Evolutionary conservation across 2,329 filamentous ascomycete species (phyloP).

Genomic region (Penicillium crustosum): DNA sequence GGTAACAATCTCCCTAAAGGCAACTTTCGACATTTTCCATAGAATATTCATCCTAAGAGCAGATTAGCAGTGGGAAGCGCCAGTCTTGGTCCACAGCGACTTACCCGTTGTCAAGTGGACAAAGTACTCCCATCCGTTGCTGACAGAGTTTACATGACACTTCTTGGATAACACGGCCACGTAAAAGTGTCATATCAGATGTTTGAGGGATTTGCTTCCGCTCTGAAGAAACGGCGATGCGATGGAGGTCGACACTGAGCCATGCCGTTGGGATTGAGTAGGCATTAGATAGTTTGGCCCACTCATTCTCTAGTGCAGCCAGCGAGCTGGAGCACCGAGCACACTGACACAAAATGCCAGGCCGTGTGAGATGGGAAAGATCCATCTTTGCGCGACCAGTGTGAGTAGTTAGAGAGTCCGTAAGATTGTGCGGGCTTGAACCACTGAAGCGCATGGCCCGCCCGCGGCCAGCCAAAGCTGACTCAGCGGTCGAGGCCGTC

Average conservation of each 20-base stretch:
- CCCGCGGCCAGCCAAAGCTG: conserved; percentile 19
- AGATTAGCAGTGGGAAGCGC: neutral
- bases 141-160: conserved; percentile 41
- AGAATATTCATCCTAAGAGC: conserved; percentile 36
- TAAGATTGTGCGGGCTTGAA: conserved; percentile 25
- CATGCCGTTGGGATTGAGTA: conserved; percentile 40
- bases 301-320: conserved; percentile 44
- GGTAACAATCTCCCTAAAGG: conserved; percentile 41
- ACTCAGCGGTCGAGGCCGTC: conserved; percentile 30
- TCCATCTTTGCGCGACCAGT: conserved; percentile 31
- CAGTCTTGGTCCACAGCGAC: conserved; percentile 13
- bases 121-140: conserved; percentile 39
- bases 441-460: neutral
- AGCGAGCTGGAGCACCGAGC: conserved; percentile 42
- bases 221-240: conserved; percentile 38
- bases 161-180: conserved; percentile 39
- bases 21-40: conserved; percentile 42
- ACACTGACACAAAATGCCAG: conserved; percentile 42
- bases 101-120: conserved; percentile 38
- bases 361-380: conserved; percentile 36
- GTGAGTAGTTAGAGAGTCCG: conserved; percentile 3
- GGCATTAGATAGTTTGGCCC: conserved; percentile 40
- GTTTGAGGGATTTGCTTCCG: conserved; percentile 39
- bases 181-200: conserved; percentile 37
- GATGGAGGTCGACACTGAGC: conserved; percentile 41